Evolutionary conservation across 495 filamentous ascomycete species (phyloP).

Genomic region (Aspergillus incahuasiensis): DNA sequence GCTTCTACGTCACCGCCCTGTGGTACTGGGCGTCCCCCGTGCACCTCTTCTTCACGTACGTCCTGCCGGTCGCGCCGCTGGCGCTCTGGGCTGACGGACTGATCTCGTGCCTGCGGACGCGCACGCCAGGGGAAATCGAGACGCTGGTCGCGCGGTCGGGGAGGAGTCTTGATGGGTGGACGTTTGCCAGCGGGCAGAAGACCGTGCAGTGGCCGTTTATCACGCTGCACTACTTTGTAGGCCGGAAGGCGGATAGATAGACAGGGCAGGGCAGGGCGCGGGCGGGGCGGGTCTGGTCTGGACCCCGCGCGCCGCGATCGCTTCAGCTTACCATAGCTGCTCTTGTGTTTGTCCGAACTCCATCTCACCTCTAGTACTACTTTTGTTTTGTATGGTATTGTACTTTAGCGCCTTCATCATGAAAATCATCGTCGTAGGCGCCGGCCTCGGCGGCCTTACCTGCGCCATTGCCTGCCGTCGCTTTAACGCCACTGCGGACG

Average conservation of each 20-base stretch:
- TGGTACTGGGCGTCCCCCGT: slow-evolving; percentile 56
- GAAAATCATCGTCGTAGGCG: slow-evolving; percentile 50
- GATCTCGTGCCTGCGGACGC: slow-evolving; percentile 59
- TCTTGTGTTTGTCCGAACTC: too few relatives aligned
- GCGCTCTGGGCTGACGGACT: slow-evolving; percentile 63
- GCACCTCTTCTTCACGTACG: slow-evolving; percentile 60
- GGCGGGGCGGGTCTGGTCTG: too few relatives aligned
- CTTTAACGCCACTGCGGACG: slow-evolving; percentile 29
- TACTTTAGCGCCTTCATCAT: neutral
- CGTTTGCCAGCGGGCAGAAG: slow-evolving; percentile 47
- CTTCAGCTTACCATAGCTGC: too few relatives aligned
- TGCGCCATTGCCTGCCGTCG: slow-evolving; percentile 54
- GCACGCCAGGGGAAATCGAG: slow-evolving; percentile 60
- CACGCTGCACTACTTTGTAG: slow-evolving; percentile 19
- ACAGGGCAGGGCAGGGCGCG: neutral
- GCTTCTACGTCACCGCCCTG: slow-evolving; percentile 52
- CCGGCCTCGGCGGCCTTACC: slow-evolving; percentile 39
- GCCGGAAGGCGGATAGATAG: neutral
- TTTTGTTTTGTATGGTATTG: too few relatives aligned
- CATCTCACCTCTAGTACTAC: too few relatives aligned
- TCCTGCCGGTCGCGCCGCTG: slow-evolving; percentile 59
- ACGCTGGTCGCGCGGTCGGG: slow-evolving; percentile 49
- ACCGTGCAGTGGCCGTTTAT: slow-evolving; percentile 26
- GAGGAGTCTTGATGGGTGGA: slow-evolving; percentile 45
- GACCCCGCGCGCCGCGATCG: too few relatives aligned